Conservation (phyloP, 768 basidiomycete genomes). For the Sporobolomyces roseus region DNA sequence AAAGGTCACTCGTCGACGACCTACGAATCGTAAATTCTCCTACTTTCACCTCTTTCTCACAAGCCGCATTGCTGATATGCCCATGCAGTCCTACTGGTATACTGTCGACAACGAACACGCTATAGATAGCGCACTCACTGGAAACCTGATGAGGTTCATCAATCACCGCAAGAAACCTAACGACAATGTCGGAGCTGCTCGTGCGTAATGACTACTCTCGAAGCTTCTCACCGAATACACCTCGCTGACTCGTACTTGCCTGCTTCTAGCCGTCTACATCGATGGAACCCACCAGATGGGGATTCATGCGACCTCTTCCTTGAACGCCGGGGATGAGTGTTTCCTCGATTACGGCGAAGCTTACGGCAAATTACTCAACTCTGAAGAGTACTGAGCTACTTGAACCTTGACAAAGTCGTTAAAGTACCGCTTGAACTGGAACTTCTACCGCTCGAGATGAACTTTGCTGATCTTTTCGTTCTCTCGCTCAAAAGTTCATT, state of each 20-base stretch:
- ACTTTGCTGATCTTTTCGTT: too few species aligned
- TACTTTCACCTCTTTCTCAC: too few species aligned
- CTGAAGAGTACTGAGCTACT: too few species aligned
- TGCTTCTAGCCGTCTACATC: conserved; percentile 5
- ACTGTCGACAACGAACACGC: not conserved
- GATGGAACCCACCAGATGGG: conserved; percentile 15
- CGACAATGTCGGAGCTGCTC: not conserved
- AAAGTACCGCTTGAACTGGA: too few species aligned
- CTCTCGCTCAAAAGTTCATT: too few species aligned
- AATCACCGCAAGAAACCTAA: not conserved
- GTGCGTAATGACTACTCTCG: not conserved
- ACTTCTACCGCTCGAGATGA: too few species aligned
- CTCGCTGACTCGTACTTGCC: not conserved
- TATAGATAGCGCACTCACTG: not conserved
- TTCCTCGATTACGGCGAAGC: conserved; percentile 9
- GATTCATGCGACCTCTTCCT: not conserved
- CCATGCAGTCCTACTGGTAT: not conserved
- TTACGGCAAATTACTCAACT: not conserved
- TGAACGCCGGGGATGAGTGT: not conserved
- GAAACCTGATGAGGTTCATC: conserved; percentile 7
- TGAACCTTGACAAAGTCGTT: too few species aligned
- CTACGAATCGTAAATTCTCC: conserved; percentile 2
- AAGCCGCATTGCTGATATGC: too few species aligned
- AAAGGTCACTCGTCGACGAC: too few species aligned
- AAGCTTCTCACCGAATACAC: not conserved